Percentiles rank a stretch among this genome's conserved stretches.
Conservation (phyloP, 2,329 filamentous ascomycete species). For the Dactylellina leptospora region DNA sequence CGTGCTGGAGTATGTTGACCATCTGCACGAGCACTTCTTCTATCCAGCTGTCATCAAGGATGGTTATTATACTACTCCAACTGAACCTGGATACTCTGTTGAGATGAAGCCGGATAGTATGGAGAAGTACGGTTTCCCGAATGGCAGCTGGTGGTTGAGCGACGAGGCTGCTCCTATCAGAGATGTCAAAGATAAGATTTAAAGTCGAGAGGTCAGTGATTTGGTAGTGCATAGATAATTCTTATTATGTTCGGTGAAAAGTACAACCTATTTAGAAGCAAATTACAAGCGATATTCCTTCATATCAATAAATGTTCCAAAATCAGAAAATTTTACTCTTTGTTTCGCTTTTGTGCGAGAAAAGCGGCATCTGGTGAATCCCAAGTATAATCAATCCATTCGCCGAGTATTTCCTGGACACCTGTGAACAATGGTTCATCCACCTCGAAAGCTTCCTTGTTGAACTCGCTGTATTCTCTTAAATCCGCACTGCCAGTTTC, state of each 20-base stretch:
- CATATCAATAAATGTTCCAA: too few species aligned
- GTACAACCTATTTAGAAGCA: slow-evolving; percentile 10
- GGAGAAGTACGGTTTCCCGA: slow-evolving; percentile 79
- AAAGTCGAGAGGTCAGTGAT: neutral
- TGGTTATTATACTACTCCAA: slow-evolving; percentile 87
- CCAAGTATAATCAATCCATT: slow-evolving; percentile 52
- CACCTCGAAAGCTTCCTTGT: slow-evolving; percentile 12
- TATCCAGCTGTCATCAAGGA: slow-evolving; percentile 81
- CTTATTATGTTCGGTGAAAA: slow-evolving; percentile 12
- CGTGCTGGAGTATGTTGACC: slow-evolving; percentile 89
- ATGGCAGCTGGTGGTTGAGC: slow-evolving; percentile 84
- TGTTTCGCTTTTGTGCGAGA: slow-evolving; percentile 11
- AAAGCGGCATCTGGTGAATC: slow-evolving; percentile 46
- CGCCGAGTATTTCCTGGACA: slow-evolving; percentile 33
- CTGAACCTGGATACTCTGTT: slow-evolving; percentile 84
- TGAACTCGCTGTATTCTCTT: slow-evolving; percentile 15
- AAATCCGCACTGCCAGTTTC: slow-evolving; percentile 15
- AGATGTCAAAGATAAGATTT: slow-evolving; percentile 62
- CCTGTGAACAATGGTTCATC: slow-evolving; percentile 31
- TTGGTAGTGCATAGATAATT: slow-evolving; percentile 9
- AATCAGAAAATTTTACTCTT: neutral
- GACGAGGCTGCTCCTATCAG: slow-evolving; percentile 80
- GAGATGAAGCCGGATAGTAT: slow-evolving; percentile 93
- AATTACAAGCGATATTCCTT: neutral
- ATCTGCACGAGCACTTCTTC: slow-evolving; percentile 91